phyloP scores from a whole-genome alignment of 345 rosid species.

The Syzygium grande region DNA sequence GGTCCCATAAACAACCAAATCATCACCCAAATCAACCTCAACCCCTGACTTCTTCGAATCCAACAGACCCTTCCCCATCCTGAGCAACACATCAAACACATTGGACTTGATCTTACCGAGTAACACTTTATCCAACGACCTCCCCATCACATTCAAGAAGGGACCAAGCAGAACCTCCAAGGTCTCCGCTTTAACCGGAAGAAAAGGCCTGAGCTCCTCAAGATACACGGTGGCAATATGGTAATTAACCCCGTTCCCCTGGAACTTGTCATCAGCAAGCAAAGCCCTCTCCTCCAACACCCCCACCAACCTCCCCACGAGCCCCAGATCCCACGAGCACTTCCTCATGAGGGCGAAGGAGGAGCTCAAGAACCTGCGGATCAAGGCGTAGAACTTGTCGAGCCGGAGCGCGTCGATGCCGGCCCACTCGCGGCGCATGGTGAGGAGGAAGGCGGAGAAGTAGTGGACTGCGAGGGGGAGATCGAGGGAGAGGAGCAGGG shows the following conservation, averaged over 20 bases:
- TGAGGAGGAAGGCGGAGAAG: slow-evolving; percentile 66
- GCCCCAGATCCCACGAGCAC: slow-evolving; percentile 53
- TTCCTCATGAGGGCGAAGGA: slow-evolving; percentile 41
- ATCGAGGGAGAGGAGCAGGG: slow-evolving; percentile 41
- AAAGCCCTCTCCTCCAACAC: slow-evolving; percentile 40
- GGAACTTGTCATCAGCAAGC: slow-evolving; percentile 39
- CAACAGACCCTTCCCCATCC: slow-evolving; percentile 46
- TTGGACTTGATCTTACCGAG: slow-evolving; percentile 61
- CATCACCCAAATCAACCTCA: slow-evolving; percentile 33
- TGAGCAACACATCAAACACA: slow-evolving; percentile 56
- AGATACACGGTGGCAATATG: slow-evolving; percentile 65
- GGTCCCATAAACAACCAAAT: slow-evolving; percentile 48
- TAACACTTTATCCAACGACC: slow-evolving; percentile 55
- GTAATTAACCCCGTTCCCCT: slow-evolving; percentile 76
- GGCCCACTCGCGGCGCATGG: slow-evolving; percentile 94
- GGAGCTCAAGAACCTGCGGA: slow-evolving; percentile 56
- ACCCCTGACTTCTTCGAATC: slow-evolving; percentile 33
- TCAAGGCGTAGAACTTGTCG: slow-evolving; percentile 82
- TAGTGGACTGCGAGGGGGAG: slow-evolving; percentile 44
- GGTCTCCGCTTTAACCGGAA: slow-evolving; percentile 47
- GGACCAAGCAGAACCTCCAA: slow-evolving; percentile 38
- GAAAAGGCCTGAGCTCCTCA: slow-evolving; percentile 63
- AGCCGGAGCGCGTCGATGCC: slow-evolving; percentile 79
- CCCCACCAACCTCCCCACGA: slow-evolving; percentile 32
- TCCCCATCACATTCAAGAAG: slow-evolving; percentile 44